Evolutionary conservation across 106 monocot genomes (phyloP).

Genomic region (Amphibolis antarctica): DNA sequence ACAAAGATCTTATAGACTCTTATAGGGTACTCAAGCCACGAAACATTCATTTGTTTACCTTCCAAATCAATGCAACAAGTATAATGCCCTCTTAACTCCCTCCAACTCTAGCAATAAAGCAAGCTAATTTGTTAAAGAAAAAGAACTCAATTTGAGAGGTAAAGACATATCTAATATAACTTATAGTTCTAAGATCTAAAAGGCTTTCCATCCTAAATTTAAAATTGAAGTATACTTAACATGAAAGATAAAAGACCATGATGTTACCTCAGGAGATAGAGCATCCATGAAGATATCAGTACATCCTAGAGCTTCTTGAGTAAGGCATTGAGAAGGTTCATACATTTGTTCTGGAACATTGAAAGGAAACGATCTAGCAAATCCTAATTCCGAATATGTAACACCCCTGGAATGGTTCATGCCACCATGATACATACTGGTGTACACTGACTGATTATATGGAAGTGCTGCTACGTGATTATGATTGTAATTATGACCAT

Average conservation of each 20-base stretch:
- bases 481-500: neutral
- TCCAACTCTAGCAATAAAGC: too few species aligned
- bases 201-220: neutral
- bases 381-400: neutral
- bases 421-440: neutral
- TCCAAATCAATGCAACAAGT: too few species aligned
- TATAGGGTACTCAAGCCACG: too few species aligned
- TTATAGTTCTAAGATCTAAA: too few species aligned
- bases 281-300: neutral
- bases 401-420: neutral
- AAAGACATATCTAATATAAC: too few species aligned
- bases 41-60: too few species aligned
- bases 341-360: neutral
- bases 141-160: too few species aligned
- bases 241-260: neutral
- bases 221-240: neutral
- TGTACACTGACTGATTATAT: neutral
- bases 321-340: neutral
- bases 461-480: constrained; percentile 1
- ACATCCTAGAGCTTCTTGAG: neutral
- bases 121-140: too few species aligned
- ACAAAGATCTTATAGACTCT: too few species aligned
- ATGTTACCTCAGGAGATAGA: neutral
- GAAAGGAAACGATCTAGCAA: neutral
- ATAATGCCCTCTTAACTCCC: too few species aligned